These are phyloP conservation scores for Arthroderma sp. DNA, from an alignment of 2,329 filamentous ascomycete genomes.

Conservation along the genomic window DNA sequence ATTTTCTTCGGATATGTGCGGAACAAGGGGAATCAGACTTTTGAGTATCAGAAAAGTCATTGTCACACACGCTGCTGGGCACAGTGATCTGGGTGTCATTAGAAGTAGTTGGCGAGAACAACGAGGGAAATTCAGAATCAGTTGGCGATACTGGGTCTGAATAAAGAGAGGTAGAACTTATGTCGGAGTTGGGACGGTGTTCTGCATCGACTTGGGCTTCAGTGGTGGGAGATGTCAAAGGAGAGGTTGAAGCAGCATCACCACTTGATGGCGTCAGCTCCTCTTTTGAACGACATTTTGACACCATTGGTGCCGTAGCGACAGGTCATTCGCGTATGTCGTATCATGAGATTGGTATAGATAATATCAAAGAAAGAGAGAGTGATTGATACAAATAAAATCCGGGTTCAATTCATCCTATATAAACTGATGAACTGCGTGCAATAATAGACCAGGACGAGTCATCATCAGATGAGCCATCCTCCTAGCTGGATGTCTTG, in stretches of 20 bases:
- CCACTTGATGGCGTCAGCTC: neutral
- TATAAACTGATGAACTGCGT: too few relatives aligned
- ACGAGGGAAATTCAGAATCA: neutral
- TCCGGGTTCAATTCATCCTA: too few relatives aligned
- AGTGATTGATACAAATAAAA: too few relatives aligned
- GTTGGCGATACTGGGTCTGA: slow-evolving; percentile 1
- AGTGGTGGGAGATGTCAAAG: neutral
- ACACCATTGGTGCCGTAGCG: slow-evolving; percentile 3
- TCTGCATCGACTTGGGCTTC: neutral
- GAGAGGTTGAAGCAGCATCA: neutral
- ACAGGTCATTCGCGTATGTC: neutral
- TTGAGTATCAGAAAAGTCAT: neutral
- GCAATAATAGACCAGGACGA: too few relatives aligned
- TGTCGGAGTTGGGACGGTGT: neutral
- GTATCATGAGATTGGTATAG: neutral
- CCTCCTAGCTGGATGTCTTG: too few relatives aligned
- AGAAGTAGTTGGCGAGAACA: neutral
- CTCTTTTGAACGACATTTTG: neutral
- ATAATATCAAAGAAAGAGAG: too few relatives aligned
- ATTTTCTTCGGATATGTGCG: too few relatives aligned
- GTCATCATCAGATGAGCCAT: too few relatives aligned
- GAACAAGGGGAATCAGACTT: neutral
- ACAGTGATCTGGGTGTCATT: neutral
- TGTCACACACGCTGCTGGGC: slow-evolving; percentile 1
- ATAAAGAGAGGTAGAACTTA: neutral